These are phyloP conservation scores for Syzygium jambos DNA, from an alignment of 345 rosid genomes.

Conservation along the genomic window DNA sequence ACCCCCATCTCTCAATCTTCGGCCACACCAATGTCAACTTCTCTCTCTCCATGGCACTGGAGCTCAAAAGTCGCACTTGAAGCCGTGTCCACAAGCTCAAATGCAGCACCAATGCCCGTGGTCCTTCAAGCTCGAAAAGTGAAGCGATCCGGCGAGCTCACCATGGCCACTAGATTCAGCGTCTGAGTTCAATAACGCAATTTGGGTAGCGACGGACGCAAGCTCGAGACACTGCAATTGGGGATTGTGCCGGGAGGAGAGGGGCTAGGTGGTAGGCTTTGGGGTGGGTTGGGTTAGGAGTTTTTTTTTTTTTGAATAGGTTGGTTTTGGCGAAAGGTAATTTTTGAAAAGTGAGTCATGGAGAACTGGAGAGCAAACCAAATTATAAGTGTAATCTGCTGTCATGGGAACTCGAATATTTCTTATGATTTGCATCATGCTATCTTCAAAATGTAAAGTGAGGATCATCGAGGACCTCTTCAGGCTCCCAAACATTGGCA, in stretches of 20 bases:
- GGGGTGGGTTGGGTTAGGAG: too few relatives aligned
- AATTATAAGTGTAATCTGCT: not conserved
- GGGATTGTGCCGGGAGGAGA: too few relatives aligned
- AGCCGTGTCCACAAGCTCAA: not conserved
- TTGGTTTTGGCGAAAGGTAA: too few relatives aligned
- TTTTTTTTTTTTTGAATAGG: too few relatives aligned
- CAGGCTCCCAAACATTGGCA: not conserved
- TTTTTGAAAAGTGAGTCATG: too few relatives aligned
- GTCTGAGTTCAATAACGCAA: too few relatives aligned
- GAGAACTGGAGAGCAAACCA: not conserved
- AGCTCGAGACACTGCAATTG: too few relatives aligned
- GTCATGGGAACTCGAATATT: not conserved
- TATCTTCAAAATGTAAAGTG: not conserved
- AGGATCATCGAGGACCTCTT: not conserved
- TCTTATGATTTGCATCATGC: not conserved
- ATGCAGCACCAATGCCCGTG: rapidly evolving
- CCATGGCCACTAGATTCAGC: too few relatives aligned
- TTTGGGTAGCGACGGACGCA: too few relatives aligned
- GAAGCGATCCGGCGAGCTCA: rapidly evolving
- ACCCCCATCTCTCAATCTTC: too few relatives aligned
- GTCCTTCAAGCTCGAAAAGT: not conserved
- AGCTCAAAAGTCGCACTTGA: not conserved
- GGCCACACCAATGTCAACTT: not conserved
- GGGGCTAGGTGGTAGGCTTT: too few relatives aligned
- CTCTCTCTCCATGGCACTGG: too few relatives aligned